Base-by-base conservation (phyloP, 2,329 filamentous ascomycete genomes). In the Beauveria scarabaeidicola region DNA sequence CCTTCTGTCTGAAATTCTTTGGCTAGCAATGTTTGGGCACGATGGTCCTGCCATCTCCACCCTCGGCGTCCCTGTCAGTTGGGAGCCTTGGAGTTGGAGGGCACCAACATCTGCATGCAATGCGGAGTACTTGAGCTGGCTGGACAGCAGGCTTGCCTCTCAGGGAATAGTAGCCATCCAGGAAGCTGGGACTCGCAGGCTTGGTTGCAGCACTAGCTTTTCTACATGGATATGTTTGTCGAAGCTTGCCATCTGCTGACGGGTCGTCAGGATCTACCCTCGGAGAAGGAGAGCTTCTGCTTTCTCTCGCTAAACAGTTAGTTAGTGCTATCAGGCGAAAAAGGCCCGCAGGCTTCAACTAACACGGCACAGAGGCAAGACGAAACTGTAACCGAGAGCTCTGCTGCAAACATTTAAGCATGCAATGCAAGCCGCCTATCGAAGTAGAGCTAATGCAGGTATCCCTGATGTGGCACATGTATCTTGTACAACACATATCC, bases 91-190 rank as follows among this genome's bases (percentile, higher is more conserved):
- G 32, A 58, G 23, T 58, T 10, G 36, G 40, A 40, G 8, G 36
- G 47, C 46, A 51, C 46, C 55, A 58, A 43, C 55, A 51, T 51
- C 55, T 52, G 55, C 47, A 52, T 43, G 55, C 47, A 58, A 52
- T 58, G 55, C 55, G 36, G 46, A 58, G 55, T 32, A 32, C n/a
- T 43, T 27, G 46, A 47, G 36, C 47, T 51, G 25, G 10, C 17
- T 23, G 13, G 36, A 32, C 11, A 36, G 17, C 47, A 38, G 15
- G 38, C 47, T 43, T 40, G 44, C 46, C 38, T 29, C 36, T 17
- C 54, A 41, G 29, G 46, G 23, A n/a, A 50, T 47, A 7, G 13
- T 21, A 15, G 15, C 38, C 11, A 15, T 50, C 21, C 19, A 44
- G 25, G 5, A 43, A 25, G 32, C 46, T 44, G 55, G 46, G 46